Conservation (phyloP, 768 basidiomycete genomes). For the Amanita molliuscula region DNA sequence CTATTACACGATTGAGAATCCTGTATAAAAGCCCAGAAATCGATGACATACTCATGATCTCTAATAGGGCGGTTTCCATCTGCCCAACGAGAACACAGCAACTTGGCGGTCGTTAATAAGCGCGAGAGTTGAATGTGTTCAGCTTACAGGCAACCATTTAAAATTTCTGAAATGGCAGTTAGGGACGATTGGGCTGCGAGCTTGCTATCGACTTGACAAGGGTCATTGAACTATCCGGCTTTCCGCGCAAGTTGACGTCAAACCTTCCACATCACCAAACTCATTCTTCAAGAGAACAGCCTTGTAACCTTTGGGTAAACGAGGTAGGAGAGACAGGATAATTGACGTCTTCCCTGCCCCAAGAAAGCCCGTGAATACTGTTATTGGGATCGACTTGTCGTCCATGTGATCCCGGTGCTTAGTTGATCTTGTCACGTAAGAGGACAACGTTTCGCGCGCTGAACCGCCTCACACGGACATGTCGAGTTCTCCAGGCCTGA, state of each 20-base stretch:
- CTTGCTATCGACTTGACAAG: slow-evolving; percentile 70
- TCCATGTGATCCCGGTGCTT: neutral
- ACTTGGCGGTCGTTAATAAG: slow-evolving; percentile 26
- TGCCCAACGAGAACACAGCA: slow-evolving; percentile 93
- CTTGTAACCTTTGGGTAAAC: slow-evolving; percentile 77
- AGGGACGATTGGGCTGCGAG: slow-evolving; percentile 79
- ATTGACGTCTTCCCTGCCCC: slow-evolving; percentile 75
- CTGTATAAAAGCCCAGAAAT: neutral
- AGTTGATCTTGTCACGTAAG: neutral
- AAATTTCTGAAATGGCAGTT: slow-evolving; percentile 83
- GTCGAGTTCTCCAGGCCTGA: neutral
- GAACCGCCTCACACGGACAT: neutral
- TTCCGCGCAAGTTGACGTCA: slow-evolving; percentile 2
- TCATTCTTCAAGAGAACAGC: slow-evolving; percentile 93
- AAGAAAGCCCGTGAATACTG: slow-evolving; percentile 92
- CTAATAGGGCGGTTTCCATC: slow-evolving; percentile 83
- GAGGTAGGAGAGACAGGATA: slow-evolving; percentile 75
- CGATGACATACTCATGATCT: slow-evolving; percentile 56
- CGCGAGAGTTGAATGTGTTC: neutral
- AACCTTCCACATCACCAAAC: slow-evolving; percentile 89
- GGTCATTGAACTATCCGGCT: neutral
- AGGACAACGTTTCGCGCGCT: neutral
- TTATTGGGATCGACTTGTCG: slow-evolving; percentile 61
- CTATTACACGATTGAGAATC: slow-evolving; percentile 23
- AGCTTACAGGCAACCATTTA: slow-evolving; percentile 90